Evolutionary conservation across 192 early-diverging fungal species (phyloP).

Genomic region (Gigaspora rosea): DNA sequence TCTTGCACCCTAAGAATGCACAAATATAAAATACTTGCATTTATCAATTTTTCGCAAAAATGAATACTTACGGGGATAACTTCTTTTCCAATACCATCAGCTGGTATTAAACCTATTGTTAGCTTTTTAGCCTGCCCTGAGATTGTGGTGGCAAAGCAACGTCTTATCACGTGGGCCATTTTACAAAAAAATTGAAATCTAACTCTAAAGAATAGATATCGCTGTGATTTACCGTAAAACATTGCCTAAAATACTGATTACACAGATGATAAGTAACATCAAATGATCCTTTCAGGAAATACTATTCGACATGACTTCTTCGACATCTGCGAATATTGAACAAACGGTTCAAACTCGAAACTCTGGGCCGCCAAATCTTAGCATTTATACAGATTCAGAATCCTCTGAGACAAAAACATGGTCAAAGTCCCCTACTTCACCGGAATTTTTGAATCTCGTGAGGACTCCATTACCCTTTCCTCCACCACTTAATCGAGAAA

Average conservation of each 20-base stretch:
- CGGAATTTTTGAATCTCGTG: not conserved
- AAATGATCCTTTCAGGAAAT: no score
- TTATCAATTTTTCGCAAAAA: not conserved
- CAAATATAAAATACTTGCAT: not conserved
- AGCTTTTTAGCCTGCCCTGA: slow-evolving; percentile 48
- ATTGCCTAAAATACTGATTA: no score
- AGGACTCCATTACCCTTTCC: slow-evolving; percentile 22
- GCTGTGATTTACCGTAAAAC: not conserved
- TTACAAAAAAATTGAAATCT: not conserved
- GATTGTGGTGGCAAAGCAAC: slow-evolving; percentile 38
- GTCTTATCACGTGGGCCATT: slow-evolving; percentile 41
- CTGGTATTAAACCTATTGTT: slow-evolving; percentile 92
- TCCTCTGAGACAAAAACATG: not conserved
- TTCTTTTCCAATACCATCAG: slow-evolving; percentile 95
- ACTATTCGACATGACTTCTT: no score
- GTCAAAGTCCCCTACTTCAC: not conserved
- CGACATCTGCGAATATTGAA: not conserved
- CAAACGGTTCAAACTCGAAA: not conserved
- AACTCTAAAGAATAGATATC: no score
- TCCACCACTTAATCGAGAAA: slow-evolving; percentile 15
- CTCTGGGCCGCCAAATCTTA: not conserved
- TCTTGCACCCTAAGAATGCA: slow-evolving; percentile 70
- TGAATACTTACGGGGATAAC: slow-evolving; percentile 77
- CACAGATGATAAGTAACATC: no score
- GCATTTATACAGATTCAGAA: not conserved